Conservation (phyloP, 208 protist genomes). For the Acanthamoeba divionensis region DNA sequence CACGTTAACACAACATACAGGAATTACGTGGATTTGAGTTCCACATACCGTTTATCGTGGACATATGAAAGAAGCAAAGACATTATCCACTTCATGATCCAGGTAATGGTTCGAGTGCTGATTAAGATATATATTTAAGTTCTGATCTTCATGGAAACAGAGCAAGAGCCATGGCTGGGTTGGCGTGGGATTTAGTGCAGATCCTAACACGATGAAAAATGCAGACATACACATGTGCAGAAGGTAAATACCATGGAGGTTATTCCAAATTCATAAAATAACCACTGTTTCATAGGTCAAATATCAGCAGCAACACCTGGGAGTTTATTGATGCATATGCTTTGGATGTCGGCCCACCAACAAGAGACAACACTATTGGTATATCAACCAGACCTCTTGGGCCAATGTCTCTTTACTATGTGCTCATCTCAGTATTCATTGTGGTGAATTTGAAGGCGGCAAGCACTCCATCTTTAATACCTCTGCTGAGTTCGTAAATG, state of each 20-base stretch:
- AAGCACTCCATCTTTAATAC: neutral
- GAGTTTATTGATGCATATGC: slow-evolving; percentile 47
- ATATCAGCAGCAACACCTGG: neutral
- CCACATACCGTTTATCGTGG: slow-evolving; percentile 29
- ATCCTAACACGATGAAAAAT: slow-evolving; percentile 45
- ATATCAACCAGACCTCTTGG: too few relatives aligned
- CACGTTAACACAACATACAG: neutral
- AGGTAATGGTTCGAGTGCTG: neutral
- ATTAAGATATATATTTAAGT: too few relatives aligned
- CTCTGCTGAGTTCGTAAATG: neutral
- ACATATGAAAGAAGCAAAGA: neutral
- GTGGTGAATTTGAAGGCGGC: neutral
- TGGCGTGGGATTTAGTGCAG: slow-evolving; percentile 2
- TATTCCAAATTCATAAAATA: too few relatives aligned
- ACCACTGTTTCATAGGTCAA: too few relatives aligned
- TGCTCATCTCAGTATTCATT: neutral
- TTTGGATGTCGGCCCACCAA: slow-evolving; percentile 1
- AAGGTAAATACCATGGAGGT: too few relatives aligned
- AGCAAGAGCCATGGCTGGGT: slow-evolving; percentile 14
- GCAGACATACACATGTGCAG: slow-evolving; percentile 34
- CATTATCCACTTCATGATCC: slow-evolving; percentile 33
- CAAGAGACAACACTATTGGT: neutral
- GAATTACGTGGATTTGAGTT: neutral
- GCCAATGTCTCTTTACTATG: too few relatives aligned
- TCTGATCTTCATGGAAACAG: too few relatives aligned